Conservation (phyloP, 495 filamentous ascomycete genomes). For the Penicillium malachiteum region DNA sequence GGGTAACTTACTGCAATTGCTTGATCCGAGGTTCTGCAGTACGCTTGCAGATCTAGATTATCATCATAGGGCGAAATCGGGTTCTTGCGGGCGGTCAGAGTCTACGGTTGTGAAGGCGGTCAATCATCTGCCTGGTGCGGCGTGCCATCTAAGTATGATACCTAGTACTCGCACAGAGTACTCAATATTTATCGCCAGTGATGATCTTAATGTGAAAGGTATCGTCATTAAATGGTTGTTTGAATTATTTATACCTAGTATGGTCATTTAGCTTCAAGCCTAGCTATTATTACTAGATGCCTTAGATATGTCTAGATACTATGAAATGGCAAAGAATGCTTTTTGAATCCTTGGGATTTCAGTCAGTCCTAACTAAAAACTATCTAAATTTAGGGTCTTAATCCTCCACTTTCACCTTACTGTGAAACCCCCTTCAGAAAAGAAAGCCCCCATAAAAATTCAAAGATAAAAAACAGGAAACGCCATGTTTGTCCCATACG, state of each 20-base stretch:
- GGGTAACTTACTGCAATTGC: slow-evolving; percentile 17
- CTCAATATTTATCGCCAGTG: too few species aligned
- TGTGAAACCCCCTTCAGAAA: background rate
- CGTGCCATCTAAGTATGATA: too few species aligned
- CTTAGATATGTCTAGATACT: background rate
- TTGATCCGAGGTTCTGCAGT: slow-evolving; percentile 18
- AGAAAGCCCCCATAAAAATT: too few species aligned
- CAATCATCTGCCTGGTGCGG: background rate
- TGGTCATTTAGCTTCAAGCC: background rate
- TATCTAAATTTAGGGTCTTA: background rate
- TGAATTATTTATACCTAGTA: too few species aligned
- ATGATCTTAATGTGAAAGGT: too few species aligned
- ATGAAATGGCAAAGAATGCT: background rate
- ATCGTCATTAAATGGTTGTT: too few species aligned
- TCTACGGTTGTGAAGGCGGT: slow-evolving; percentile 14
- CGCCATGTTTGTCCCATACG: background rate
- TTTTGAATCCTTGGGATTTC: background rate
- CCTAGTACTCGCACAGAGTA: too few species aligned
- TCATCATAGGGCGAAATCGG: slow-evolving; percentile 16
- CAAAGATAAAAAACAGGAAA: background rate
- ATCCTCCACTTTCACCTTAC: background rate
- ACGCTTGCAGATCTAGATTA: slow-evolving; percentile 17
- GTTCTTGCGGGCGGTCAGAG: slow-evolving; percentile 19
- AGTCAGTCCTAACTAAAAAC: background rate
- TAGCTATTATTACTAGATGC: background rate